A percentile compares a stretch with the other conserved stretches of the same genome.
Evolutionary conservation across 23 red algal genomes (phyloP).

Genomic region (Gracilaria domingensis): DNA sequence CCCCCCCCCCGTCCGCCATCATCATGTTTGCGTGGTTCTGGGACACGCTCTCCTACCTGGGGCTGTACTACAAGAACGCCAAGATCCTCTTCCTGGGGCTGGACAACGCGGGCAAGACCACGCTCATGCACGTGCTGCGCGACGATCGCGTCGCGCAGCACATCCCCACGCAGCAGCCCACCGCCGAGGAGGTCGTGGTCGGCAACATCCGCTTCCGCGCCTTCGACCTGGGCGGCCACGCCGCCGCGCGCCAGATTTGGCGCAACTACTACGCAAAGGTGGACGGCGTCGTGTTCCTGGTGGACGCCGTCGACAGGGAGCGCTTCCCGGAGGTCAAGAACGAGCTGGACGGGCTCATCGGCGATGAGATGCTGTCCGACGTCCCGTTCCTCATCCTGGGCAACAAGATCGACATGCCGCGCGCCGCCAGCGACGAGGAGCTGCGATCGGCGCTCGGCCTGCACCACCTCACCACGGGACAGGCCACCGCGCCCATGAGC

Average conservation of each 20-base stretch:
- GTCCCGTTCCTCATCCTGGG: constrained; percentile 99
- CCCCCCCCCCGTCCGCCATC: neutral
- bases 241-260: constrained; percentile 97
- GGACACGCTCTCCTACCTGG: constrained; percentile 95
- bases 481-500: constrained; percentile 65
- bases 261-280: constrained; percentile 99
- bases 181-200: constrained; percentile 95
- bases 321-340: constrained; percentile 94
- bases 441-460: constrained; percentile 93
- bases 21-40: constrained; percentile 98
- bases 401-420: constrained; percentile 97
- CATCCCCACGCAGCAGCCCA: constrained; percentile 97
- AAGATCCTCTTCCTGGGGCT: constrained; percentile 99
- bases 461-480: constrained; percentile 95
- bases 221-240: constrained; percentile 97
- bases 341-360: constrained; percentile 90
- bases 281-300: constrained; percentile 96
- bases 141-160: constrained; percentile 94
- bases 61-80: constrained; percentile 98
- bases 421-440: constrained; percentile 95
- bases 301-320: constrained; percentile 96
- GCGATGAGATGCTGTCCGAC: constrained; percentile 93
- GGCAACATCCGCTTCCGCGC: constrained; percentile 97
- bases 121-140: constrained; percentile 95
- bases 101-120: constrained; percentile 99